Conservation (phyloP, 2,329 filamentous ascomycete species). For the Arthrobotrys musiformis region DNA sequence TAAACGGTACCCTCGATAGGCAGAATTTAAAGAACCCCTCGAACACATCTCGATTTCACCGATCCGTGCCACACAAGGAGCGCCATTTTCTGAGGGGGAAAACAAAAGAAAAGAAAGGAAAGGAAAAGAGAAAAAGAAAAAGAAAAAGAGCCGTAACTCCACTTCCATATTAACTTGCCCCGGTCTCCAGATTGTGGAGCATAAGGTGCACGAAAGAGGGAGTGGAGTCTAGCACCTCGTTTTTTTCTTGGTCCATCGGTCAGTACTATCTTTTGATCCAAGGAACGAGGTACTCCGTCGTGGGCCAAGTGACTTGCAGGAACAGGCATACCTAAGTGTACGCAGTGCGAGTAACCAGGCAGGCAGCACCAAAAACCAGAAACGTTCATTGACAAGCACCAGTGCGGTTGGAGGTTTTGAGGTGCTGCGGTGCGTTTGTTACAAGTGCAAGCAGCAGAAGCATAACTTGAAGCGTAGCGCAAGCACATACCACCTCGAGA, state of each 20-base stretch:
- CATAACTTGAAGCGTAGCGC: conserved; percentile 34
- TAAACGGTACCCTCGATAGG: conserved; percentile 42
- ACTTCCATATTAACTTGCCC: conserved; percentile 54
- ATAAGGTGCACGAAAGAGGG: conserved; percentile 41
- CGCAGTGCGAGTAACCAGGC: not conserved
- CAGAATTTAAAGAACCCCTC: conserved; percentile 45
- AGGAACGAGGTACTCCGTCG: conserved; percentile 55
- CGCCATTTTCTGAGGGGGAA: conserved; percentile 48
- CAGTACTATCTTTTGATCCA: conserved; percentile 50
- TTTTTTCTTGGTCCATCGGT: conserved; percentile 54
- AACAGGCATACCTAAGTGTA: not conserved
- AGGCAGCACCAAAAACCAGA: conserved; percentile 3
- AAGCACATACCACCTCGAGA: conserved; percentile 53
- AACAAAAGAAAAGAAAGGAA: conserved; percentile 15
- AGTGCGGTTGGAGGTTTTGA: not conserved
- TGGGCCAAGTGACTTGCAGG: conserved; percentile 52
- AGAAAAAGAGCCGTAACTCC: conserved; percentile 51
- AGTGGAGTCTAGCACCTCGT: conserved; percentile 55
- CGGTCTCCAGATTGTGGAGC: conserved; percentile 55
- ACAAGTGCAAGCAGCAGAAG: not conserved
- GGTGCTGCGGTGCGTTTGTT: not conserved
- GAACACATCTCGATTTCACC: conserved; percentile 51
- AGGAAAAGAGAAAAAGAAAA: not conserved
- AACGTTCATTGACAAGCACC: not conserved
- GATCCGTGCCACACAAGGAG: conserved; percentile 52